Evolutionary conservation across 495 filamentous ascomycete species (phyloP), one percentile per base, ranked within the genome.

Genomic region (Hyaloscypha bicolor): DNA sequence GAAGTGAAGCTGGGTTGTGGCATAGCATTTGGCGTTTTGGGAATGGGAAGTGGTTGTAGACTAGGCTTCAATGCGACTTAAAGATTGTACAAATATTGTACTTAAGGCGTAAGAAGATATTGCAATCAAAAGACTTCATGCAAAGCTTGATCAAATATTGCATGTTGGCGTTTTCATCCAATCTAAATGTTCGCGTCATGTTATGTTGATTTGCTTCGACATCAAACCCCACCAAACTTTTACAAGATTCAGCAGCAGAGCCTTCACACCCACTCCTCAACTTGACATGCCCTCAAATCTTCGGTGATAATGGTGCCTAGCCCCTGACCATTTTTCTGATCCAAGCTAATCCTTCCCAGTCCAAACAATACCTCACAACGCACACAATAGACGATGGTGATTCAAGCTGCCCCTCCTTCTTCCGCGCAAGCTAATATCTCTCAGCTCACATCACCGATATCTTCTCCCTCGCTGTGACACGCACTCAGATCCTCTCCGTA

Each of bases 331-430:
- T 35, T 21, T 61, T 62, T 9, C 25, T 12, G 51, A n/a, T 55
- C 4, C 51, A n/a, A 63, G 51, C 48, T 58, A 63, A 63, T 55
- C 33, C 58, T 29, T 55, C 32, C 42, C 45, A 99, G 96, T 98
- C 95, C 63, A 97, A 97, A 81, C 96, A 97, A 91, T 98, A 97
- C 76, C 87, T 99, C 42, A 93, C 93, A 64, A 89, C 88, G 65
- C 92, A 96, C 79, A 93, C 93, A 14, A 85, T 95, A 75, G 92
- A 96, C 75, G 85, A 93, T 83, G 93, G 93, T 92, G 75, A 45
- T 51, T 63, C 11, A 66, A 71, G 64, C 69, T 68, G 33, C 60
- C 59, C 61, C 67, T 64, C 67, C 58, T 55, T 31, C 12, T 22
- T 35, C 31, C 32, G 62, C 52, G 31, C 32, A 30, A 64, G 59